Percentiles rank a stretch among this genome's conserved stretches.
These are phyloP conservation scores for Penicillium canariense DNA, from an alignment of 495 filamentous ascomycete genomes.

Conservation along the genomic window DNA sequence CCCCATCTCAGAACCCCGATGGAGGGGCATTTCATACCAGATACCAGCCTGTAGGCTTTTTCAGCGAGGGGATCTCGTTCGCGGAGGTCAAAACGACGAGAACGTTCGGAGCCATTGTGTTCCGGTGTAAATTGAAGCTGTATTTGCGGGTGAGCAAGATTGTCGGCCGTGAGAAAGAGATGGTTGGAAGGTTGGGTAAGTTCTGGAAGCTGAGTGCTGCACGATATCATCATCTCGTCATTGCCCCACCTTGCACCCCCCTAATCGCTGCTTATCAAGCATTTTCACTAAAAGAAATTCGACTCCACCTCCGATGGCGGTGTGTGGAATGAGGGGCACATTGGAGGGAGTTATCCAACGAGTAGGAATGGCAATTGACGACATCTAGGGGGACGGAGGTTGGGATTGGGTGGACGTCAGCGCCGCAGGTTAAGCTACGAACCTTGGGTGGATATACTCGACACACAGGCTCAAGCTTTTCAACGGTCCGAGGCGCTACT, in stretches of 20 bases:
- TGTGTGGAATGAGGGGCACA: neutral
- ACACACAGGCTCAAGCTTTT: no score
- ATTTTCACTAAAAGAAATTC: no score
- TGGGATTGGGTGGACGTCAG: no score
- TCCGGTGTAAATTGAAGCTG: neutral
- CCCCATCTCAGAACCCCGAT: no score
- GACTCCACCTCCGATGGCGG: no score
- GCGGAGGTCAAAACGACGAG: conserved; percentile 69
- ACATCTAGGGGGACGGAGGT: no score
- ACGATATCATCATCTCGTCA: conserved; percentile 21
- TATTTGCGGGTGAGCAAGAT: neutral
- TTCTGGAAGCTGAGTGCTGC: neutral
- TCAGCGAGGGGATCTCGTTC: conserved; percentile 49
- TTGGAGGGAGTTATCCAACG: no score
- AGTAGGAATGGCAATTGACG: no score
- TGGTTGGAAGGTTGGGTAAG: neutral
- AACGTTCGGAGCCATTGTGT: conserved; percentile 51
- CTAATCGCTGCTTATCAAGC: no score
- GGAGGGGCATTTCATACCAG: conserved; percentile 47
- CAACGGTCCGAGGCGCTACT: no score
- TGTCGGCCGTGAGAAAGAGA: neutral
- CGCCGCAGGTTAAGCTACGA: no score
- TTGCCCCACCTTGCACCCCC: conserved; percentile 1
- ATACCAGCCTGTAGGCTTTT: conserved; percentile 64
- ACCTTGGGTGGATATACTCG: no score